These are phyloP conservation scores for Lumnitzera racemosa DNA, from an alignment of 345 rosid genomes.

Conservation along the genomic window DNA sequence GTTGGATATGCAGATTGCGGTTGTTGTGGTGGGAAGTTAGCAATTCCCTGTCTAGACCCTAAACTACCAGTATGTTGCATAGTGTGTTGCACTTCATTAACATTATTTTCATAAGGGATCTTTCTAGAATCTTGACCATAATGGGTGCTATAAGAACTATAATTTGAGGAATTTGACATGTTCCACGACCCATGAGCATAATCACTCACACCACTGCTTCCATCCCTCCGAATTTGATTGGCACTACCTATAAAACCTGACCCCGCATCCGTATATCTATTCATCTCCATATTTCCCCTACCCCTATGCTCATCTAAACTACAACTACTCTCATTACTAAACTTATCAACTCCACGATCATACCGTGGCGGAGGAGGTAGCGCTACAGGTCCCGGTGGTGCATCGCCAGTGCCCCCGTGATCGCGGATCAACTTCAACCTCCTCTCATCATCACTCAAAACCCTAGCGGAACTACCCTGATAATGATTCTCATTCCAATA, in stretches of 20 bases:
- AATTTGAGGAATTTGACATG: too few species aligned
- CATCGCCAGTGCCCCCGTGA: slow-evolving; percentile 42
- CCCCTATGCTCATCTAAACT: slow-evolving; percentile 3
- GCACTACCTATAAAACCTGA: slow-evolving; percentile 1
- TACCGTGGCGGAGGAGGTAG: background rate
- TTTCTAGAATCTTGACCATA: background rate
- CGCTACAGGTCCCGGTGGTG: background rate
- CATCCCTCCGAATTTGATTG: background rate
- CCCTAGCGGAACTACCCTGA: slow-evolving; percentile 1
- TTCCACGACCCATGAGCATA: too few species aligned
- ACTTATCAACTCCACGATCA: background rate
- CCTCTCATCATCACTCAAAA: slow-evolving; percentile 50
- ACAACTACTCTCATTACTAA: background rate
- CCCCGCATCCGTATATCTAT: slow-evolving; percentile 12
- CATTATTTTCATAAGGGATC: too few species aligned
- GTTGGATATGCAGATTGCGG: too few species aligned
- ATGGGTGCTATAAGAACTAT: too few species aligned
- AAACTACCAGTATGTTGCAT: too few species aligned
- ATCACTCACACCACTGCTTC: background rate
- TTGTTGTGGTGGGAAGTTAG: too few species aligned
- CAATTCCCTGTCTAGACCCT: too few species aligned
- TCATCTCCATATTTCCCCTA: slow-evolving; percentile 15
- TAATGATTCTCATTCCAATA: slow-evolving; percentile 4
- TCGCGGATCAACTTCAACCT: slow-evolving; percentile 78
- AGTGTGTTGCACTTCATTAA: too few species aligned